phyloP scores from a whole-genome alignment of 352 stramenopile species.

The Phytophthora megakarya region DNA sequence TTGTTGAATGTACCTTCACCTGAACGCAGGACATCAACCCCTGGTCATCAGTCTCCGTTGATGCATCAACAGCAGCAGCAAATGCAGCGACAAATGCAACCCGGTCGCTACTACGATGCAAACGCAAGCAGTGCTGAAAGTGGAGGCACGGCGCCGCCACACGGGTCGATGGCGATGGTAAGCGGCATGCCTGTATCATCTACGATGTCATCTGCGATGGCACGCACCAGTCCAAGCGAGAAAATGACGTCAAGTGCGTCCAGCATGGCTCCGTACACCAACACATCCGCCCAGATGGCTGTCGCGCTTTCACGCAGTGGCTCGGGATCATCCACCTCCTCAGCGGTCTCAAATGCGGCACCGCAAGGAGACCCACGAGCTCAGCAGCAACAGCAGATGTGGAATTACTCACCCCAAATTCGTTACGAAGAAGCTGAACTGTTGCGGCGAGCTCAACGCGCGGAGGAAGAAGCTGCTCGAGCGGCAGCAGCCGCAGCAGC shows the following conservation, averaged over 20 bases:
- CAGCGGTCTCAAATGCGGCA: conserved; percentile 33
- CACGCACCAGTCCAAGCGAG: conserved; percentile 28
- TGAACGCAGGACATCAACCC: conserved; percentile 47
- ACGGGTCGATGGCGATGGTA: conserved; percentile 30
- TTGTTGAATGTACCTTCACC: conserved; percentile 75
- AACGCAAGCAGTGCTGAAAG: conserved; percentile 26
- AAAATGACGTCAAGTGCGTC: conserved; percentile 25
- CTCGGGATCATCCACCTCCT: conserved; percentile 38
- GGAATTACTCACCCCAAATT: conserved; percentile 73
- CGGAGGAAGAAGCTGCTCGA: conserved; percentile 81
- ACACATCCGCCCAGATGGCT: conserved; percentile 36
- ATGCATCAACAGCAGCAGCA: conserved; percentile 47
- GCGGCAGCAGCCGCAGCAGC: conserved; percentile 71
- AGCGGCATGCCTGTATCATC: conserved; percentile 40
- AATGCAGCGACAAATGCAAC: conserved; percentile 38
- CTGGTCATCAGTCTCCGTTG: conserved; percentile 49
- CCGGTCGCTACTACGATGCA: conserved; percentile 45
- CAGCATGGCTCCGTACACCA: conserved; percentile 30
- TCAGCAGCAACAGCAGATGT: conserved; percentile 73
- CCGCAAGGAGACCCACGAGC: conserved; percentile 27
- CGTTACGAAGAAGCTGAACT: conserved; percentile 80
- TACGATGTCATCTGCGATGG: conserved; percentile 31
- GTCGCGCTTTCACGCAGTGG: conserved; percentile 38
- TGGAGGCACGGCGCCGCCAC: conserved; percentile 14
- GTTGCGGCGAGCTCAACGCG: conserved; percentile 65